A percentile compares a stretch with the other conserved stretches of the same genome.
Evolutionary conservation across 352 stramenopile genomes (phyloP).

Genomic region (Globisporangium acanthophoron): DNA sequence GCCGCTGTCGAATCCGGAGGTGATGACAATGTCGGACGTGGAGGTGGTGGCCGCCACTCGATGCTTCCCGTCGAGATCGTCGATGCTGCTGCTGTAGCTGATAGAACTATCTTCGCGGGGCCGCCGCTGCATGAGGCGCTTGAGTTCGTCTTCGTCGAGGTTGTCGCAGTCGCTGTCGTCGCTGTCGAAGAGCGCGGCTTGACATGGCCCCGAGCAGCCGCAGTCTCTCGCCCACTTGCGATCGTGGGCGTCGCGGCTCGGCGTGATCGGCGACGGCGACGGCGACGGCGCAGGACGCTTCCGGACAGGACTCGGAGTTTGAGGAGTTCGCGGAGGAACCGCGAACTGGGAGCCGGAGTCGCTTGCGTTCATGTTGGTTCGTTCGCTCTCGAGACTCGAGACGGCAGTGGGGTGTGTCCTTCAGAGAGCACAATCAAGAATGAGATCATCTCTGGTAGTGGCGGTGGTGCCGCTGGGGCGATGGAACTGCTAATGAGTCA

Average conservation of each 20-base stretch:
- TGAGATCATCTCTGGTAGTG: neutral
- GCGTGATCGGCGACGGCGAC: neutral
- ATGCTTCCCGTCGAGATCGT: neutral
- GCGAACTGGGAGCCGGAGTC: neutral
- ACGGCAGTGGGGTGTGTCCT: neutral
- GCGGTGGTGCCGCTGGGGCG: neutral
- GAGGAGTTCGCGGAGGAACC: neutral
- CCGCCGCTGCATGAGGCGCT: neutral
- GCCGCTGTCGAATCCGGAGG: neutral
- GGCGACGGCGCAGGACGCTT: constrained; percentile 1
- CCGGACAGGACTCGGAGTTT: constrained; percentile 1
- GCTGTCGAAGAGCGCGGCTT: constrained; percentile 6
- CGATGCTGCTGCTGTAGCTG: neutral
- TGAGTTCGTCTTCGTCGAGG: constrained; percentile 2
- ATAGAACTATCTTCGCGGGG: neutral
- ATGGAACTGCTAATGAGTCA: neutral
- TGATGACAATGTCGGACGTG: neutral
- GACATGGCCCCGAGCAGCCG: constrained; percentile 4
- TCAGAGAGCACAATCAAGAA: neutral
- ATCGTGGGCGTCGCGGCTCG: neutral
- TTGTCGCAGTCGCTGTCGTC: constrained; percentile 7
- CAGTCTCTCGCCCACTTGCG: constrained; percentile 12
- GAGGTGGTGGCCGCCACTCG: neutral
- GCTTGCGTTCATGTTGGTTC: neutral
- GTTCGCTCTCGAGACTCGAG: neutral